Evolutionary conservation across 768 basidiomycete species (phyloP).

Genomic region (Cystobasidium ongulense): DNA sequence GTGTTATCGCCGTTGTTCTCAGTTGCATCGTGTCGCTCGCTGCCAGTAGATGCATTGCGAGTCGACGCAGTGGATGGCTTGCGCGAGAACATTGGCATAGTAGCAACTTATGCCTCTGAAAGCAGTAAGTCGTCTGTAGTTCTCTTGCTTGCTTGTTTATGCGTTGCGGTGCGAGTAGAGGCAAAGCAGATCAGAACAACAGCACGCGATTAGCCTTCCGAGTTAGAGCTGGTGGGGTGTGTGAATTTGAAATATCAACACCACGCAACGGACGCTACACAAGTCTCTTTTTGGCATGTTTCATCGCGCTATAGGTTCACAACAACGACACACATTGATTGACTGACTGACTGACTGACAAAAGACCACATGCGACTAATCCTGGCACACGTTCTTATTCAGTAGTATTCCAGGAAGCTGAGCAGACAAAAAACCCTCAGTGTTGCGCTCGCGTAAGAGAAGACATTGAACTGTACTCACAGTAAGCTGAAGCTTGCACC

Average conservation of each 20-base stretch:
- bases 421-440: constrained; percentile 52
- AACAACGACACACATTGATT: too few relatives aligned
- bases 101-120: background rate
- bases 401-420: constrained; percentile 53
- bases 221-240: too few relatives aligned
- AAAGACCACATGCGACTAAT: too few relatives aligned
- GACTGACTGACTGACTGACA: too few relatives aligned
- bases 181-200: too few relatives aligned
- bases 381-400: background rate
- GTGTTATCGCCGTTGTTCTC: background rate
- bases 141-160: too few relatives aligned
- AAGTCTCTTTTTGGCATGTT: too few relatives aligned
- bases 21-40: background rate
- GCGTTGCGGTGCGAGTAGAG: too few relatives aligned
- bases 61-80: background rate
- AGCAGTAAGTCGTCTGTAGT: background rate
- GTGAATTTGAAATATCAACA: too few relatives aligned
- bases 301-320: too few relatives aligned
- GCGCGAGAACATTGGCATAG: background rate
- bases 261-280: too few relatives aligned
- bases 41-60: background rate
- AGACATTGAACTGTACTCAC: constrained; percentile 51
- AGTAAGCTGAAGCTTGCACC: constrained; percentile 83
- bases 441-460: constrained; percentile 48
- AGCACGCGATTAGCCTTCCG: too few relatives aligned